A percentile compares a stretch with the other conserved stretches of the same genome.
phyloP scores from a whole-genome alignment of 2,329 filamentous ascomycete genomes.

The Mariannaea elegans region DNA sequence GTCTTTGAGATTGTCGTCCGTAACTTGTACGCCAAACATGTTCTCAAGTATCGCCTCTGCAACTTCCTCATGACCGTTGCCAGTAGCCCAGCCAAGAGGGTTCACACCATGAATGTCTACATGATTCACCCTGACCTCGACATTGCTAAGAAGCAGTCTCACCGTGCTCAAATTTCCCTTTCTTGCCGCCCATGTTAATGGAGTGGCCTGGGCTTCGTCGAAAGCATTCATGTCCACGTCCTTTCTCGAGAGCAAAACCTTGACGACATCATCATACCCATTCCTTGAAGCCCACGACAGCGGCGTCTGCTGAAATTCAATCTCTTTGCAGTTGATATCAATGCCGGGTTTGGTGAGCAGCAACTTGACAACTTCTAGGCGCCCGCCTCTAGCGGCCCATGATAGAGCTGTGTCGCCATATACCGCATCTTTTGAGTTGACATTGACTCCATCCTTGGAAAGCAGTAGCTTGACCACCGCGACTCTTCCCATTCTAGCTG shows the following conservation, averaged over 20 bases:
- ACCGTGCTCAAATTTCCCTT: background rate
- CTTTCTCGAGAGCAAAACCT: background rate
- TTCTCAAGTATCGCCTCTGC: background rate
- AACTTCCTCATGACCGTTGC: background rate
- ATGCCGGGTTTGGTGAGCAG: background rate
- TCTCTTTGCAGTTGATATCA: background rate
- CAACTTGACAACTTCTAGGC: background rate
- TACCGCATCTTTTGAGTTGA: background rate
- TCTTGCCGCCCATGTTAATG: background rate
- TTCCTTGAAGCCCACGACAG: background rate
- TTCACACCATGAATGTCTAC: background rate
- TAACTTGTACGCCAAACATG: background rate
- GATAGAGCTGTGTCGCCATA: background rate
- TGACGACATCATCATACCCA: background rate
- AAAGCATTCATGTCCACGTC: background rate
- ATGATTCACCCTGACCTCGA: background rate
- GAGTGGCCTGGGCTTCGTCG: background rate
- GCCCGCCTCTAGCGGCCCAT: background rate
- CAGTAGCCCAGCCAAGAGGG: background rate
- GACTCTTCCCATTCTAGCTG: background rate
- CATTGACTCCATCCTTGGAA: background rate
- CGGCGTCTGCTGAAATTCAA: background rate
- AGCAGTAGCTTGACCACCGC: background rate
- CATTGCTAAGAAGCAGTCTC: background rate
- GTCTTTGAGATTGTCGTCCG: background rate